Evolutionary conservation across 768 basidiomycete species (phyloP), one percentile per base, ranked within the genome.

Genomic region (Lanmaoa rubissima): DNA sequence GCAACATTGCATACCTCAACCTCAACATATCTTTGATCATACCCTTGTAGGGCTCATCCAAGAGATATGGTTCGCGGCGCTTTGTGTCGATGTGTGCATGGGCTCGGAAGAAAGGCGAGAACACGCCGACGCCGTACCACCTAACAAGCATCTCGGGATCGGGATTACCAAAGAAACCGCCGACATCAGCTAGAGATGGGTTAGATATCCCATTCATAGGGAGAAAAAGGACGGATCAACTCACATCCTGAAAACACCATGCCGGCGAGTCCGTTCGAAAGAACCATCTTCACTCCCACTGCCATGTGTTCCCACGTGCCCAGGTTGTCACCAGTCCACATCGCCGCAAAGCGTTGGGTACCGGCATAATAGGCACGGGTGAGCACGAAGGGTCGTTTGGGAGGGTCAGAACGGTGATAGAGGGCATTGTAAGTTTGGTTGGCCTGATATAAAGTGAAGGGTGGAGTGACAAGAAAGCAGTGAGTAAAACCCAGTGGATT

Each of bases 261-360:
- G 21, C 97, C 96, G 9, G 84, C 93, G 44, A 99, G 85, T 41
- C 87, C 86, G 65, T 92, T 89, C 12, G 92, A 80, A 35, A 99
- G 77, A 2, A 95, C 86, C 90, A 99, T 98, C 71, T 95, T 90
- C 57, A 96, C 79, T 14, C 94, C 92, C 17, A 92, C 91, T 11
- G 84, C 84, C 85, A 99, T 94, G 67, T 99, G 97, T 55, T 94
- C 94, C 97, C 97, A 99, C 1, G 92, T 94, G 17, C 96, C 93
- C 28, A 96, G 77, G 71, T 98, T 98, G 73, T 99, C 97, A 17
- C 97, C 97, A 9, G 96, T 98, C 97, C 97, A 99, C 82, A 97
- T 94, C 5, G 97, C 95, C 38, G 95, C 92, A 64, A 90, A 93
- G 21, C 94, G 86, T 70, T 98, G 97, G 28, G 95, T 94, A 4